Base-by-base conservation (phyloP, 371 early-diverging fungal genomes). In the Capillidium rhysosporum region DNA sequence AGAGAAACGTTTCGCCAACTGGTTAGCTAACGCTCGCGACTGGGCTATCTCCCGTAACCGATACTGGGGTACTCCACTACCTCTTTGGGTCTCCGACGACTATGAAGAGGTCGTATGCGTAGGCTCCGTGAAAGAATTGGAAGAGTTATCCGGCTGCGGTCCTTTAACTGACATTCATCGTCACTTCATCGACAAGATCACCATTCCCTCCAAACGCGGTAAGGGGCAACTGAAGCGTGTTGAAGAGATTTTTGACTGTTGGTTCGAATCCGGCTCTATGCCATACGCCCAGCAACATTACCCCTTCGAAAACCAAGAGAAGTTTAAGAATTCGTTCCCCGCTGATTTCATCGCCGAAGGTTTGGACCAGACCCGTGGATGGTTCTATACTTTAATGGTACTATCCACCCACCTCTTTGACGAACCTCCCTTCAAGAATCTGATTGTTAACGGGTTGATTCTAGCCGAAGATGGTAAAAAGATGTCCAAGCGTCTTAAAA, bases 1-100 rank as follows among this genome's bases (percentile, higher is more conserved):
- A 69, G 94, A 95, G 63, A 95, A 94, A 77, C 86, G 98, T 48
- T 99, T 99, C 65, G 89, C 84, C 59, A 93, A 97, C 76, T 99
- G 99, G 99, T 82, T 99, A 54, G 89, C 78, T 54, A 86, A 89
- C 63, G 98, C 97, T 24, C 84, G 92, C 59, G 99, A 99, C 73
- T 99, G 99, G 99, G 87, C 91, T 62, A 77, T 99, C 40, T 97
- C 98, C 40, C 88, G 99, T 66, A 96, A 89, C 72, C 85, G 99
- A 61, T 99, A 92, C 76, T 99, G 99, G 99, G 99, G 99, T 59
- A 99, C 99, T 16, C 99, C 99, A 52, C 92, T 99, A 48, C 99
- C 99, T 26, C 67, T 99, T 48, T 99, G 99, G 99, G 82, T 78
- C 55, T 89, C 81, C 63, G 93, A 89, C 1, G 98, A 98, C 66